phyloP scores from a whole-genome alignment of 2,329 filamentous ascomycete genomes.

The Zalaria sp. region DNA sequence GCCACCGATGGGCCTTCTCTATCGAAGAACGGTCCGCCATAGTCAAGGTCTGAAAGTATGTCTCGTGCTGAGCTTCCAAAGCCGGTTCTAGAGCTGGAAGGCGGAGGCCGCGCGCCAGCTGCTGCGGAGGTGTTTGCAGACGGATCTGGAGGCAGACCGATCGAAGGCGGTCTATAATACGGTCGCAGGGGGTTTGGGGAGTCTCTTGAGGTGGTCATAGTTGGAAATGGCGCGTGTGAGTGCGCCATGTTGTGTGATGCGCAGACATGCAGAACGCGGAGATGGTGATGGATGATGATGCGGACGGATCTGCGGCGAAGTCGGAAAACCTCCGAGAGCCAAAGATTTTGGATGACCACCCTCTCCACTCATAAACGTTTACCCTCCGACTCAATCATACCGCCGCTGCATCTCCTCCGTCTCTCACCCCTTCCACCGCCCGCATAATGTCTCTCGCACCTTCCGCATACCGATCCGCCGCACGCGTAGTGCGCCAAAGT shows the following conservation, averaged over 20 bases:
- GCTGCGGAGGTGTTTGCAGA: constrained; percentile 14
- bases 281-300: no score
- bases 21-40: constrained; percentile 73
- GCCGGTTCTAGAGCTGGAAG: constrained; percentile 29
- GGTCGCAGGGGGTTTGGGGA: constrained; percentile 50
- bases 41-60: constrained; percentile 81
- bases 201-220: constrained; percentile 30
- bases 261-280: no score
- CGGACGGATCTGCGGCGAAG: no score
- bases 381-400: no score
- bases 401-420: no score
- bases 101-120: constrained; percentile 8
- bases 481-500: not conserved
- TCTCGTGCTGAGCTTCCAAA: constrained; percentile 58
- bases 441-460: not conserved
- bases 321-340: no score
- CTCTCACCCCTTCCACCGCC: no score
- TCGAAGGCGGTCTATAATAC: constrained; percentile 58
- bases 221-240: constrained; percentile 12
- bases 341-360: no score
- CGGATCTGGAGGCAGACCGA: constrained; percentile 40
- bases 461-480: not conserved
- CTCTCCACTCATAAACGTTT: no score
- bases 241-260: not conserved
- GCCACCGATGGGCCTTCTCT: constrained; percentile 53